phyloP scores from a whole-genome alignment of 129 eudicot species.

The Flaveria trinervia region DNA sequence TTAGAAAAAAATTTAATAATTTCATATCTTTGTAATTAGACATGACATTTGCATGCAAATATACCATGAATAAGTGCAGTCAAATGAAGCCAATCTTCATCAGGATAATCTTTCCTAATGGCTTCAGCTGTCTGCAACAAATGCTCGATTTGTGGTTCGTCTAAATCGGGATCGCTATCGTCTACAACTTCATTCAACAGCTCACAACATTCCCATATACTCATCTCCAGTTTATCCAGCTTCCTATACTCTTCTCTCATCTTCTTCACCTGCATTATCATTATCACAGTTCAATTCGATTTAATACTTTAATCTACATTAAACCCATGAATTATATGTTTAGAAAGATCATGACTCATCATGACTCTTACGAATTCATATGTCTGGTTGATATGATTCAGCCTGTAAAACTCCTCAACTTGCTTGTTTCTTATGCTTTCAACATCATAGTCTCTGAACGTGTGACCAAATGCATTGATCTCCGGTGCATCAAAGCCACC shows the following conservation, averaged over 20 bases:
- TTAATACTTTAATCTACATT: neutral
- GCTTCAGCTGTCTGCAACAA: constrained; percentile 91
- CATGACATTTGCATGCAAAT: neutral
- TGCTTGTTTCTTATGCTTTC: constrained; percentile 61
- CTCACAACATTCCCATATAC: constrained; percentile 97
- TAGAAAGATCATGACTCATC: neutral
- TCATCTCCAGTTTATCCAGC: constrained; percentile 70
- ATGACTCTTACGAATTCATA: constrained; percentile 68
- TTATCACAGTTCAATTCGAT: neutral
- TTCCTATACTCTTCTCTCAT: constrained; percentile 80
- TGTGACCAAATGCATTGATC: constrained; percentile 72
- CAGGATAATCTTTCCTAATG: constrained; percentile 79
- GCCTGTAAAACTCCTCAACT: constrained; percentile 73
- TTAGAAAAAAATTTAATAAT: neutral
- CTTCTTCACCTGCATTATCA: constrained; percentile 56
- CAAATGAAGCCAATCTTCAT: constrained; percentile 93
- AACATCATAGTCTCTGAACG: constrained; percentile 75
- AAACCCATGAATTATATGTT: neutral
- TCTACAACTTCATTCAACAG: constrained; percentile 81
- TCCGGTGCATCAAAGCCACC: constrained; percentile 78
- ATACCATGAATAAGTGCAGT: constrained; percentile 92
- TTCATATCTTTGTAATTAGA: neutral
- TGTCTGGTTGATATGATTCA: constrained; percentile 78
- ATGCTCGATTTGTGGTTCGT: constrained; percentile 92
- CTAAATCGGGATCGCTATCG: constrained; percentile 91